Conservation (phyloP, 306 rosid species). For the Lithocarpus polystachyus region DNA sequence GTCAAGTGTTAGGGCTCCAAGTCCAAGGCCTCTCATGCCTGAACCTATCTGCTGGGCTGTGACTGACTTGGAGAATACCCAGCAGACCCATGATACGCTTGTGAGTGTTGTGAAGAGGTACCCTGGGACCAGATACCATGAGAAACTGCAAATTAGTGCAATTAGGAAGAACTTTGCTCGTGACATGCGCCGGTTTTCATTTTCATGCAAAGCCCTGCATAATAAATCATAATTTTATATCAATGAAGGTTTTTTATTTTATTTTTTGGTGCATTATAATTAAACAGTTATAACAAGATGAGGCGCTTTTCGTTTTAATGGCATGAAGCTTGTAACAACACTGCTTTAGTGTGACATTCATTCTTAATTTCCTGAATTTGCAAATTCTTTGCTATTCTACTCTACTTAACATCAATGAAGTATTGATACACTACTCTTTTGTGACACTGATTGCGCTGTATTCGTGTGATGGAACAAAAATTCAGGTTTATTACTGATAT, state of each 20-base stretch:
- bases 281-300: neutral
- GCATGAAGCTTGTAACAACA: too few species aligned
- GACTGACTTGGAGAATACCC: conserved; percentile 76
- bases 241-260: neutral
- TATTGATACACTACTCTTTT: too few species aligned
- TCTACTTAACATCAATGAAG: too few species aligned
- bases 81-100: conserved; percentile 77
- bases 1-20: conserved; percentile 73
- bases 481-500: neutral
- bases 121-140: conserved; percentile 71
- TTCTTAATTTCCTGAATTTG: too few species aligned
- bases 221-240: neutral
- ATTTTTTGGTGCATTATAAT: too few species aligned
- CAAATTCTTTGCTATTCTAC: too few species aligned
- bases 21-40: conserved; percentile 80
- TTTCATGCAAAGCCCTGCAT: conserved; percentile 78
- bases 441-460: neutral
- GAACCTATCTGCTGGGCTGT: conserved; percentile 85
- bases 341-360: too few species aligned
- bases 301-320: neutral
- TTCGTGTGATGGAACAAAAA: neutral
- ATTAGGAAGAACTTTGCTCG: conserved; percentile 66
- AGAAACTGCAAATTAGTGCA: conserved; percentile 63
- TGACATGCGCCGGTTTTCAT: conserved; percentile 46
- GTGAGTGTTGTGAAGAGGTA: conserved; percentile 72